Evolutionary conservation across 1,139 yeast genomes (phyloP).

Genomic region (Sugiyamaella pinicola): DNA sequence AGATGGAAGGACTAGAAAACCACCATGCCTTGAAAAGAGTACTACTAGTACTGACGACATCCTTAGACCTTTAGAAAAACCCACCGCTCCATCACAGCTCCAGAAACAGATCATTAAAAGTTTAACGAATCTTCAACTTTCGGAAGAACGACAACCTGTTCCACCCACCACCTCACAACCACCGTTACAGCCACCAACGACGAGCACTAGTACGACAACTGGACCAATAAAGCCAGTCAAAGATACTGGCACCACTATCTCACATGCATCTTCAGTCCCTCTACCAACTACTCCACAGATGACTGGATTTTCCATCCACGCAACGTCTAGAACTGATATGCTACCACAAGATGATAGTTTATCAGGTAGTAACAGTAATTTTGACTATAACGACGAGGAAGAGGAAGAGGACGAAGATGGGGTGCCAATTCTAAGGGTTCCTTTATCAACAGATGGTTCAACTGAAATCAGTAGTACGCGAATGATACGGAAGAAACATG

Average conservation of each 20-base stretch:
- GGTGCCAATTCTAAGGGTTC: slow-evolving; percentile 10
- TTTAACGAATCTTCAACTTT: slow-evolving; percentile 7
- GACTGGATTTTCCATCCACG: slow-evolving; percentile 5
- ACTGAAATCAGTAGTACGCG: slow-evolving; percentile 10
- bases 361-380: not conserved
- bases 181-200: not conserved
- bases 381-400: slow-evolving; percentile 1
- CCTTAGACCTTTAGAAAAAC: slow-evolving; percentile 31
- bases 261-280: slow-evolving; percentile 10
- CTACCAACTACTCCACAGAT: slow-evolving; percentile 2
- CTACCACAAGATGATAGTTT: not conserved
- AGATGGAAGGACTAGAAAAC: slow-evolving; percentile 25
- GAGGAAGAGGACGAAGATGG: slow-evolving; percentile 9
- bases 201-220: not conserved
- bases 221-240: not conserved
- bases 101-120: slow-evolving; percentile 12
- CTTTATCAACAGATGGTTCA: slow-evolving; percentile 13
- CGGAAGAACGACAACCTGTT: not conserved
- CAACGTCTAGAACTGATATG: slow-evolving; percentile 7
- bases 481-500: not conserved
- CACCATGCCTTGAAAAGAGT: slow-evolving; percentile 10
- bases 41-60: not conserved
- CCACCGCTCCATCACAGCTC: slow-evolving; percentile 12
- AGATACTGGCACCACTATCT: not conserved
- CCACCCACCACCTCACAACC: slow-evolving; percentile 1